Base-by-base conservation (phyloP, 495 filamentous ascomycete species). In the Trichoderma erinaceum region DNA sequence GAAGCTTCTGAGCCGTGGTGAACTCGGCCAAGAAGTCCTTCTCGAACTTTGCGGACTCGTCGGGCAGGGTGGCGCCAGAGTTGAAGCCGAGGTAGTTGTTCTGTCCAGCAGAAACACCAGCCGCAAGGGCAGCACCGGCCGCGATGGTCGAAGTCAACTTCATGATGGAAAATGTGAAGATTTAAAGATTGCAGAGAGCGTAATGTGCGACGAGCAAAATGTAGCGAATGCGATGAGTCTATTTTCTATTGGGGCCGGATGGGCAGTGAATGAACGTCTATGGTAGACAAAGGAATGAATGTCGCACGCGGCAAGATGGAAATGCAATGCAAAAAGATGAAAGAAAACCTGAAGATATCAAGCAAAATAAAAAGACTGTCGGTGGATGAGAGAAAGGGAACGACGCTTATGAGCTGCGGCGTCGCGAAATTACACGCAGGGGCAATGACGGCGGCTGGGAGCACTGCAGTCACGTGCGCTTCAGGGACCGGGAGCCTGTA, bases 1-100 rank as follows among this genome's bases (percentile, higher is more conserved):
- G 46, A 3, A 81, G 77, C 69, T 65, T 48, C 61, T 74, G 69
- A 46, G 78, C 69, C 0, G 74, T 71, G 65, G 73, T 71, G 68
- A 73, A 76, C 56, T 61, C 27, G 56, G 56, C 56, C 23, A 32
- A 13, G 56, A 52, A 52, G 48, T 52, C 48, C n/a, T 23, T 23
- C 48, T 52, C 48, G 48, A 52, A 52, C 68, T 81, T 81, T 73
- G 78, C 78, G 12, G 71, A 71, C 13, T 75, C 71, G 61, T 80
- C 76, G 18, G 71, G 65, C 56, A 78, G 75, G 70, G 69, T 77
- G 66, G 76, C 73, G 27, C 75, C 78, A 1, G 72, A 72, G 69
- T 80, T 81, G 71, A 81, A 78, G 66, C 78, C 78, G 16, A 73
- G 70, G 64, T 73, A 73, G 66, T 73, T 73, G 7, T 61, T 41